Percentiles rank a stretch among this genome's conserved stretches.
Evolutionary conservation across 1,284 basidiomycete species (phyloP).

Genomic region (Ceratorhiza oryzae-sativae): DNA sequence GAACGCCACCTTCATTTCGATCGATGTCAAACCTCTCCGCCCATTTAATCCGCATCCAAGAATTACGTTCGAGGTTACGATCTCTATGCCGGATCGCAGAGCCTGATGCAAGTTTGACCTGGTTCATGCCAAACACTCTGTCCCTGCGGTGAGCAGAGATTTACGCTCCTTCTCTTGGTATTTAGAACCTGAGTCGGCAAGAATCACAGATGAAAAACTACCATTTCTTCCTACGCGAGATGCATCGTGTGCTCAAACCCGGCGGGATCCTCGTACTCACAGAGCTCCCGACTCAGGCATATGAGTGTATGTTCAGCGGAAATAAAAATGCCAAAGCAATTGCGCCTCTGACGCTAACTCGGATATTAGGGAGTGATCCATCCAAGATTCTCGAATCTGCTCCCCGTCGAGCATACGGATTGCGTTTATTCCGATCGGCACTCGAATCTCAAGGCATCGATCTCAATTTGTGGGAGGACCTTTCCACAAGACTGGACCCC

Average conservation of each 20-base stretch:
- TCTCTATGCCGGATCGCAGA: constrained; percentile 18
- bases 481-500: neutral
- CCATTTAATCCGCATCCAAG: constrained; percentile 12
- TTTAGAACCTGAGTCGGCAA: neutral
- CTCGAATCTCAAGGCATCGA: constrained; percentile 12
- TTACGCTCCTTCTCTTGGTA: neutral
- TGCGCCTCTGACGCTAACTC: neutral
- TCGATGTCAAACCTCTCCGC: constrained; percentile 8
- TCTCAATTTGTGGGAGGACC: neutral
- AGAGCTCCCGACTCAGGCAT: constrained; percentile 10
- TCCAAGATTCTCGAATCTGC: neutral
- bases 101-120: constrained; percentile 22
- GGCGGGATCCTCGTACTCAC: constrained; percentile 1
- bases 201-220: constrained; percentile 8
- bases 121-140: constrained; percentile 2
- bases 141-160: constrained; percentile 4
- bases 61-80: constrained; percentile 27
- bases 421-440: neutral
- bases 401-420: neutral
- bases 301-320: neutral
- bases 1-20: neutral
- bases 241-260: constrained; percentile 29
- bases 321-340: neutral
- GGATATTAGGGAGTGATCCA: neutral
- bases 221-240: constrained; percentile 18